These are phyloP conservation scores for Dioscorea alata DNA, from an alignment of 106 monocot species.

Conservation along the genomic window DNA sequence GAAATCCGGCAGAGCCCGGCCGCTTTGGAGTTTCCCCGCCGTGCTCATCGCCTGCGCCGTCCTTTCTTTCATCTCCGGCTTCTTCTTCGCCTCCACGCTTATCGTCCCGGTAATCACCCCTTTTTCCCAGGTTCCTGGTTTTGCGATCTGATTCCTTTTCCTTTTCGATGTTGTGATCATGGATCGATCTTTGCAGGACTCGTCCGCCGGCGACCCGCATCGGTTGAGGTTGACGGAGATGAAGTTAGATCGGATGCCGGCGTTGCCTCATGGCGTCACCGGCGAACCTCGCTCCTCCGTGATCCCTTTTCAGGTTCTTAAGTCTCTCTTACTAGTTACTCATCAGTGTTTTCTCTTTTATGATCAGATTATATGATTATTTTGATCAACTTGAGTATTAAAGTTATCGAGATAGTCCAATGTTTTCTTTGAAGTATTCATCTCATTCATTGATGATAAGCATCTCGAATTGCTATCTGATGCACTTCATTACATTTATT, in stretches of 20 bases:
- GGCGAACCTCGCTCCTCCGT: constrained; percentile 30
- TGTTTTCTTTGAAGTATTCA: no score
- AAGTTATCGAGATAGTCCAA: no score
- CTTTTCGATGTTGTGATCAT: no score
- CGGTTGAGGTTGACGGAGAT: constrained; percentile 18
- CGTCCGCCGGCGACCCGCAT: constrained; percentile 1
- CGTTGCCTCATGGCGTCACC: constrained; percentile 42
- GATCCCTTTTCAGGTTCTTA: constrained; percentile 52
- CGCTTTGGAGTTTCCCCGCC: constrained; percentile 22
- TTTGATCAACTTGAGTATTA: no score
- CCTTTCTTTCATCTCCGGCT: constrained; percentile 67
- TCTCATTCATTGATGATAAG: no score
- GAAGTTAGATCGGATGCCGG: neutral
- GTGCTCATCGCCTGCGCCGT: constrained; percentile 17
- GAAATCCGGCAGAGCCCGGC: no score
- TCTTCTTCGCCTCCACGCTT: constrained; percentile 11
- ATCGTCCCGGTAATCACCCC: neutral
- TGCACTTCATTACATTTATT: no score
- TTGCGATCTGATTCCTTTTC: no score
- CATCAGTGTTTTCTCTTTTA: no score
- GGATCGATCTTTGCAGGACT: constrained; percentile 16
- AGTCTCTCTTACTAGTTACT: no score
- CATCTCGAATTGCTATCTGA: no score
- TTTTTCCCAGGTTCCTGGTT: neutral
- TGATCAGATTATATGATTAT: no score